phyloP scores from a whole-genome alignment of 106 monocot genomes.

The Gastrodia elata region DNA sequence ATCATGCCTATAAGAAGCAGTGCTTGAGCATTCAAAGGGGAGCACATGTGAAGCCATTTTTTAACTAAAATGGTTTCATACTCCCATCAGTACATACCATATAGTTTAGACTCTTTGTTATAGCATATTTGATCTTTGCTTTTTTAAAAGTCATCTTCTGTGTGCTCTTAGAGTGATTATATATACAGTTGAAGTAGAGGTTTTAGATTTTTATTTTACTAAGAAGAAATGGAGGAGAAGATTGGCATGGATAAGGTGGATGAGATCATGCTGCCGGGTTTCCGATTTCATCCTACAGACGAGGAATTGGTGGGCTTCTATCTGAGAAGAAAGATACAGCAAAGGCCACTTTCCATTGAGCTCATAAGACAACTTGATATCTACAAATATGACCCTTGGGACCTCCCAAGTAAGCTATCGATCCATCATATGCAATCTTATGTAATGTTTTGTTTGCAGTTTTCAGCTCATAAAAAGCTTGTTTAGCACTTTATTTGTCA shows the following conservation, averaged over 20 bases:
- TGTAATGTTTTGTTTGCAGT: not conserved
- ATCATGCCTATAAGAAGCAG: constrained; percentile 7
- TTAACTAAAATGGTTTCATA: not conserved
- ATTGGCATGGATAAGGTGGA: constrained; percentile 44
- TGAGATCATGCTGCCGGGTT: constrained; percentile 58
- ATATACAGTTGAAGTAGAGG: too few species aligned
- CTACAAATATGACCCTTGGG: constrained; percentile 87
- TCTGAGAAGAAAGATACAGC: constrained; percentile 65
- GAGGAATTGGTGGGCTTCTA: constrained; percentile 75
- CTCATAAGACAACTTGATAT: constrained; percentile 76
- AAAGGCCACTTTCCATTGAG: constrained; percentile 54
- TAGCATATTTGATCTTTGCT: not conserved
- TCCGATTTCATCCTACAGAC: constrained; percentile 68
- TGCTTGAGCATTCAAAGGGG: not conserved
- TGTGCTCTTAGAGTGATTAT: too few species aligned
- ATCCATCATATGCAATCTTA: not conserved
- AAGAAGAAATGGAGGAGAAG: constrained; percentile 35
- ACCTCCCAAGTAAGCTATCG: constrained; percentile 57
- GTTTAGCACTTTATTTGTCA: not conserved
- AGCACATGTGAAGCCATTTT: not conserved
- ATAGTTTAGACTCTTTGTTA: too few species aligned
- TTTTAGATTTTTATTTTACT: too few species aligned
- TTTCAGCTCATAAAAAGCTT: too few species aligned
- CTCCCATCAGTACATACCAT: too few species aligned
- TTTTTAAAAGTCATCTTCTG: not conserved